Evolutionary conservation across 768 basidiomycete genomes (phyloP).

Genomic region (Chalciporus piperatus): DNA sequence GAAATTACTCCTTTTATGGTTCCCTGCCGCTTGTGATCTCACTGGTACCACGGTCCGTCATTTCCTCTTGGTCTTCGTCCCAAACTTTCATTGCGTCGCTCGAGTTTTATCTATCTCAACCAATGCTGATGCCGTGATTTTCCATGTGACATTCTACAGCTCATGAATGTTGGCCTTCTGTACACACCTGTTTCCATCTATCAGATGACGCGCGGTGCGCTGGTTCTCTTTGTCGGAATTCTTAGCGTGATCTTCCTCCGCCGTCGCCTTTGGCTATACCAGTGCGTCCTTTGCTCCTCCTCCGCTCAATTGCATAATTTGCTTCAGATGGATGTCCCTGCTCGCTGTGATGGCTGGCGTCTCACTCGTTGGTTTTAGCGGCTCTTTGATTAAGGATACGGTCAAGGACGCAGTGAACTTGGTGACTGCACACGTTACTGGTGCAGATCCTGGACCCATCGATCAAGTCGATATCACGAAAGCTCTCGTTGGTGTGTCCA

Average conservation of each 20-base stretch:
- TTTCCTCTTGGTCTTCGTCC: conserved; percentile 12
- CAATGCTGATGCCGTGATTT: conserved; percentile 19
- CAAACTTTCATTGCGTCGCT: conserved; percentile 8
- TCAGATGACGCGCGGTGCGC: conserved; percentile 93
- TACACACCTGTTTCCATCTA: conserved; percentile 97
- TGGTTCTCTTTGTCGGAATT: conserved; percentile 90
- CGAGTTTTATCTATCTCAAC: conserved; percentile 4
- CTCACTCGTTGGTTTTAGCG: conserved; percentile 81
- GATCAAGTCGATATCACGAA: conserved; percentile 64
- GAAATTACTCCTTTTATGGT: conserved; percentile 76
- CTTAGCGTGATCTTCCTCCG: conserved; percentile 90
- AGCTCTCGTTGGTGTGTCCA: conserved; percentile 62
- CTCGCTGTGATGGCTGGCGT: conserved; percentile 86
- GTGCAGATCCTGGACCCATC: conserved; percentile 40
- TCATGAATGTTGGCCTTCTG: conserved; percentile 95
- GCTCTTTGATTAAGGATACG: conserved; percentile 80
- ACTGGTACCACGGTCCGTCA: conserved; percentile 81
- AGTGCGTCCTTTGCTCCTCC: conserved; percentile 44
- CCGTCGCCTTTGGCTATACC: conserved; percentile 83
- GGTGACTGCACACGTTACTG: conserved; percentile 16
- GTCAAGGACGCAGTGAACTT: conserved; percentile 44
- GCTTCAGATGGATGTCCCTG: conserved; percentile 80
- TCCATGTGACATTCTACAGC: conserved; percentile 29
- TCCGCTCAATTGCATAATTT: conserved; percentile 1
- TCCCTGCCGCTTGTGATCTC: conserved; percentile 87